These are phyloP conservation scores for Manihot esculenta DNA, from an alignment of 441 rosid species.

Conservation along the genomic window DNA sequence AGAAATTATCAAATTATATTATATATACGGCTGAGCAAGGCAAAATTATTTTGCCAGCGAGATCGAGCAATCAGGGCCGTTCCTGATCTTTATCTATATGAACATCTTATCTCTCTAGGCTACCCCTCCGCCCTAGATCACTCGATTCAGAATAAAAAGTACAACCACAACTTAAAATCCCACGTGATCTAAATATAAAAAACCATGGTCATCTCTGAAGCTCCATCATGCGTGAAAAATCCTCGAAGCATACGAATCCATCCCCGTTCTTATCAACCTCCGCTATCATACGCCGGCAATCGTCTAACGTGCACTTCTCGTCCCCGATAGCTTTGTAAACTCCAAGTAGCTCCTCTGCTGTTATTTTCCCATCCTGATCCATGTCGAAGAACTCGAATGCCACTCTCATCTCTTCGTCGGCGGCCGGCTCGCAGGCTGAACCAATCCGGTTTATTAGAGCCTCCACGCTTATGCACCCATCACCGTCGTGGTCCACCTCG, in stretches of 20 bases:
- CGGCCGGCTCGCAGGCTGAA: slow-evolving; percentile 43
- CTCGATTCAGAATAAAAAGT: not conserved
- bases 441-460: slow-evolving; percentile 48
- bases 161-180: slow-evolving; percentile 17
- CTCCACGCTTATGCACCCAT: slow-evolving; percentile 51
- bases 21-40: slow-evolving; percentile 7
- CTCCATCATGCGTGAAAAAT: slow-evolving; percentile 80
- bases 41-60: not conserved
- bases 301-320: slow-evolving; percentile 75
- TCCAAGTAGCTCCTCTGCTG: slow-evolving; percentile 69
- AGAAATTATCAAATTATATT: not conserved
- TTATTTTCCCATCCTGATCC: slow-evolving; percentile 74
- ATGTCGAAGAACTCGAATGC: slow-evolving; percentile 72
- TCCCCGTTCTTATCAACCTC: slow-evolving; percentile 66
- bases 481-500: slow-evolving; percentile 49
- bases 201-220: slow-evolving; percentile 37
- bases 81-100: not conserved
- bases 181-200: slow-evolving; percentile 26
- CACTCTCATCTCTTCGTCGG: slow-evolving; percentile 59
- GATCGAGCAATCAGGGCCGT: slow-evolving; percentile 19
- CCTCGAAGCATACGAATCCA: slow-evolving; percentile 87
- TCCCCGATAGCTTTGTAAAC: slow-evolving; percentile 59
- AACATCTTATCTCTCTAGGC: slow-evolving; percentile 4
- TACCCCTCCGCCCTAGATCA: not conserved
- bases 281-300: slow-evolving; percentile 86